Base-by-base conservation (phyloP, 225 moss, liverwort and hornwort genomes). In the Polytrichum formosum region DNA sequence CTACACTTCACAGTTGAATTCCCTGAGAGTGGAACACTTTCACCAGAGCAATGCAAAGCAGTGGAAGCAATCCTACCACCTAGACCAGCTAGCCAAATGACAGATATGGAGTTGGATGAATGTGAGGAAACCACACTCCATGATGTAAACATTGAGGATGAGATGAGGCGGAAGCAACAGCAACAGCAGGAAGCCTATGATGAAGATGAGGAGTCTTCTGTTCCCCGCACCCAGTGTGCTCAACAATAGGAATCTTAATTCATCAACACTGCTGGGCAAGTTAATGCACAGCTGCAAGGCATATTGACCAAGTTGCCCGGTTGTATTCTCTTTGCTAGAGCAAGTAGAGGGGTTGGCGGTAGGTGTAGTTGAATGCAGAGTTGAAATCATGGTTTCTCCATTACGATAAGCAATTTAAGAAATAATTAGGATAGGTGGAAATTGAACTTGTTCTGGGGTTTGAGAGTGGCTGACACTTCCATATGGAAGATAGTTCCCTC, bases 91-190 rank as follows among this genome's bases (percentile, higher is more conserved):
- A 76, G 70, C 25, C 73, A 82, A 53, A 58, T 85, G 80, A 85
- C 82, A 53, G 85, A 85, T 6, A 88, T 88, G 88, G 88, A 88
- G 66, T 77, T 88, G 73, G 88, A 88, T 76, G 88, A 88, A 30
- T 88, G 88, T 22, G 85, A 88, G 67, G 88, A 88, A 30, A 85
- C 85, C 20, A 88, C 82, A 10, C 75, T 88, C 1, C 69, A 67
- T 60, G 88, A 88, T 67, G 88, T 88, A 54, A 88, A 85, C 73
- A 84, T 88, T 62, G 88, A 88, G 65, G 88, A 88, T 9, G 88
- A 86, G 70, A 83, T 86, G 88, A 82, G 88, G 37, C 77, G 77
- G 88, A 88, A 88, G 75, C 82, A 84, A 61, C 82, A 77, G 26
- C 76, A 76, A 26, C 80, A 80, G 29, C 79, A 84, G 54, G 87